These are phyloP conservation scores for Podila clonocystis DNA, from an alignment of 192 early-diverging fungal genomes.

Conservation along the genomic window DNA sequence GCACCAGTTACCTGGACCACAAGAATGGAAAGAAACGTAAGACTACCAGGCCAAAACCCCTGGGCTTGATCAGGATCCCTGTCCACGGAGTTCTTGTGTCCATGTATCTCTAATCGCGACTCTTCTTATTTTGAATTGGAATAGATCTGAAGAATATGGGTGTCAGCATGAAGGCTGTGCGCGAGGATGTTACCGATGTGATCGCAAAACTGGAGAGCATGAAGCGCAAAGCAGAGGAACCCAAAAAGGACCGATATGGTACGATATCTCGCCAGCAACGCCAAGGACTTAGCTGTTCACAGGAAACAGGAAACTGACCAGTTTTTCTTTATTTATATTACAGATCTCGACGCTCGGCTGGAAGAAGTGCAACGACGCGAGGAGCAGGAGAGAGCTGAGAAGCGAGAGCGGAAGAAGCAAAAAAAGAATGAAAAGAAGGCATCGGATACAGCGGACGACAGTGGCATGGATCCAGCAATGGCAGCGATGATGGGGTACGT, in stretches of 20 bases:
- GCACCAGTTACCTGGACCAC: conserved; percentile 89
- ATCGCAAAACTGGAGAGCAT: conserved; percentile 71
- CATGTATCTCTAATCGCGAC: background rate
- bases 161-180: conserved; percentile 84
- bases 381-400: conserved; percentile 71
- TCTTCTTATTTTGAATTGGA: background rate
- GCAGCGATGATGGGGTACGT: conserved; percentile 79
- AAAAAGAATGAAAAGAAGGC: conserved; percentile 64
- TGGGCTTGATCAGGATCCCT: background rate
- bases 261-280: background rate
- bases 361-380: conserved; percentile 72
- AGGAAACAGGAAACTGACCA: background rate
- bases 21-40: conserved; percentile 90
- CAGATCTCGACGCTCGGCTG: conserved; percentile 73
- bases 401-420: conserved; percentile 62
- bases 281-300: too few relatives aligned
- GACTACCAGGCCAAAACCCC: background rate
- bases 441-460: conserved; percentile 23
- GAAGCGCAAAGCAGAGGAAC: conserved; percentile 74
- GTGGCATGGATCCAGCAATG: conserved; percentile 69
- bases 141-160: conserved; percentile 86
- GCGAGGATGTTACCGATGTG: conserved; percentile 81
- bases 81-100: background rate
- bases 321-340: conserved; percentile 23
- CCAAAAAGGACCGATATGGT: conserved; percentile 65